phyloP scores from a whole-genome alignment of 2,329 filamentous ascomycete genomes.

The Arthroderma sp. region DNA sequence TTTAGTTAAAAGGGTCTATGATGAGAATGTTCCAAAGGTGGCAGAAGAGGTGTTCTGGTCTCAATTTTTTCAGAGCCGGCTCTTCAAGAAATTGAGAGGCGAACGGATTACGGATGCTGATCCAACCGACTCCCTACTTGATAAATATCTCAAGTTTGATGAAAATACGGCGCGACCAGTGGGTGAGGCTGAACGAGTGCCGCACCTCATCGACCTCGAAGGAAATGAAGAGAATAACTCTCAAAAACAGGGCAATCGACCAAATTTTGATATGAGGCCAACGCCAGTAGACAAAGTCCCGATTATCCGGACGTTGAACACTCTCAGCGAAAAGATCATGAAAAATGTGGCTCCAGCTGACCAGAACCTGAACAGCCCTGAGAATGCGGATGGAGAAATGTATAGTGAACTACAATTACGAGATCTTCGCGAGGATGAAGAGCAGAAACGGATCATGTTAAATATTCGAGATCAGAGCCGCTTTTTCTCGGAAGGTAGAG shows the following conservation, averaged over 20 bases:
- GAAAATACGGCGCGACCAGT: constrained; percentile 42
- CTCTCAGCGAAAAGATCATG: constrained; percentile 85
- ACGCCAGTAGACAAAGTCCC: constrained; percentile 62
- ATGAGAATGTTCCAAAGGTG: constrained; percentile 78
- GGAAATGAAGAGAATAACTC: constrained; percentile 94
- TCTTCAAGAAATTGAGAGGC: constrained; percentile 84
- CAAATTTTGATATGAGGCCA: constrained; percentile 82
- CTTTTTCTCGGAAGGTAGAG: constrained; percentile 53
- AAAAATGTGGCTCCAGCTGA: constrained; percentile 73
- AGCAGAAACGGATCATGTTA: constrained; percentile 67
- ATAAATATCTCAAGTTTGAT: constrained; percentile 69
- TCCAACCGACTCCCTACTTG: constrained; percentile 63
- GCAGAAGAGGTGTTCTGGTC: constrained; percentile 80
- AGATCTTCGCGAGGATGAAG: constrained; percentile 63
- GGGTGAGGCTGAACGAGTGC: constrained; percentile 52
- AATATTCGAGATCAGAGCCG: constrained; percentile 78
- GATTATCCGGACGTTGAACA: constrained; percentile 81
- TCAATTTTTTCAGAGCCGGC: constrained; percentile 78
- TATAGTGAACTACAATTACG: constrained; percentile 64
- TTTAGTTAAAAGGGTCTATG: constrained; percentile 77
- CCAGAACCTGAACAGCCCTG: constrained; percentile 50
- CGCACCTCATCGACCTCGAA: constrained; percentile 81
- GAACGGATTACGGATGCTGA: constrained; percentile 74
- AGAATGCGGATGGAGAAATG: constrained; percentile 58
- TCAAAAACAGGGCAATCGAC: constrained; percentile 71